phyloP scores from a whole-genome alignment of 306 rosid species.

The Corylus americana region DNA sequence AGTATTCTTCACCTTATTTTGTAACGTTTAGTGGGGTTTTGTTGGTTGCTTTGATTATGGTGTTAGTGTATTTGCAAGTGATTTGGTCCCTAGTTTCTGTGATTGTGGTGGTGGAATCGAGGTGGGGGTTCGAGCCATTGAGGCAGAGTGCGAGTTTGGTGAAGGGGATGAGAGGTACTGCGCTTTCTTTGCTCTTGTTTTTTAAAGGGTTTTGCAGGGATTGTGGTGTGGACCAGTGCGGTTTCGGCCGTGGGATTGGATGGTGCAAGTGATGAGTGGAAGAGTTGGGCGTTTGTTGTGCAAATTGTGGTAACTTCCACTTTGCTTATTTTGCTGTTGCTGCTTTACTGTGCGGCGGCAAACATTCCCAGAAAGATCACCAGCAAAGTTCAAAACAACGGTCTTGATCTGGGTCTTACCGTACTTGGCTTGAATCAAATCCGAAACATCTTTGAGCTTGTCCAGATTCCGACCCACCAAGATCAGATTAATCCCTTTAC shows the following conservation, averaged over 20 bases:
- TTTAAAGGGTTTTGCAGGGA: slow-evolving; percentile 29
- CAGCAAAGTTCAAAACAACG: too few relatives aligned
- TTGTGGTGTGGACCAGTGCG: slow-evolving; percentile 34
- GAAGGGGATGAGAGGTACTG: slow-evolving; percentile 44
- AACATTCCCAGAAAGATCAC: background rate
- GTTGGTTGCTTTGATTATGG: background rate
- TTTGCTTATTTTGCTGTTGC: slow-evolving; percentile 28
- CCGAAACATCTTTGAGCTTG: too few relatives aligned
- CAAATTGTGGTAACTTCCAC: slow-evolving; percentile 57
- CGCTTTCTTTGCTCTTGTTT: slow-evolving; percentile 35
- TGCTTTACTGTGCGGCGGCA: slow-evolving; percentile 58
- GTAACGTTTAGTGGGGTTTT: slow-evolving; percentile 12
- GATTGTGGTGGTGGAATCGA: slow-evolving; percentile 46
- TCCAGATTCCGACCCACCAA: too few relatives aligned
- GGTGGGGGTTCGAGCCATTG: slow-evolving; percentile 46
- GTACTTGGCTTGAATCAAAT: too few relatives aligned
- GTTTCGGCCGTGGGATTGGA: slow-evolving; percentile 20
- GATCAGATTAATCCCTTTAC: too few relatives aligned
- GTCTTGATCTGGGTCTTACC: too few relatives aligned
- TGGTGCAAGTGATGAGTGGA: slow-evolving; percentile 39
- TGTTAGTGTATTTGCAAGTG: slow-evolving; percentile 45
- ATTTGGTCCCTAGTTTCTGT: slow-evolving; percentile 50
- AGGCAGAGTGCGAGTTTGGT: slow-evolving; percentile 43
- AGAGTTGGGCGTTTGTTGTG: slow-evolving; percentile 44
- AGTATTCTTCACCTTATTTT: slow-evolving; percentile 33